A percentile compares a stretch with the other conserved stretches of the same genome.
Evolutionary conservation across 257 asterid species (phyloP).

Genomic region (Solanum okadae): DNA sequence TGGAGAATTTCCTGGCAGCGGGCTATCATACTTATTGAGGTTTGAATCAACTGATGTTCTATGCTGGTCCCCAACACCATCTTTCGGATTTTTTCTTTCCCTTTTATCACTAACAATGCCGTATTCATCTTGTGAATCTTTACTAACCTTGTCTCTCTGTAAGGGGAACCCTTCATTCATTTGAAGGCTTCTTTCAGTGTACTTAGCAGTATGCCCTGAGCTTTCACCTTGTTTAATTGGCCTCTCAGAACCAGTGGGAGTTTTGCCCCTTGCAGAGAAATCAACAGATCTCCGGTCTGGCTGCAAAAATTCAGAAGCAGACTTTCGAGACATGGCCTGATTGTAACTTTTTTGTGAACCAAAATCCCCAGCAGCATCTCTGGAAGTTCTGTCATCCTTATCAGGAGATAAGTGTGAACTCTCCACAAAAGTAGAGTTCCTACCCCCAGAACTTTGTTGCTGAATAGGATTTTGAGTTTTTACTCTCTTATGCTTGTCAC

Average conservation of each 20-base stretch:
- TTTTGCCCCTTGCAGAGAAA: slow-evolving; percentile 27
- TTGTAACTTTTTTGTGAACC: slow-evolving; percentile 28
- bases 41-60: slow-evolving; percentile 25
- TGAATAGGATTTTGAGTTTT: slow-evolving; percentile 39
- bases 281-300: slow-evolving; percentile 37
- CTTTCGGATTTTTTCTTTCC: slow-evolving; percentile 23
- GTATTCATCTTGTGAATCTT: slow-evolving; percentile 32
- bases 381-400: slow-evolving; percentile 22
- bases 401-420: slow-evolving; percentile 55
- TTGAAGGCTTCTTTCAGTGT: slow-evolving; percentile 41
- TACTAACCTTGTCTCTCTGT: slow-evolving; percentile 28
- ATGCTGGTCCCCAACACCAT: slow-evolving; percentile 38
- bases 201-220: slow-evolving; percentile 32
- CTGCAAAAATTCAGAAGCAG: slow-evolving; percentile 42
- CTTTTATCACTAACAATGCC: slow-evolving; percentile 26
- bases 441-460: slow-evolving; percentile 34
- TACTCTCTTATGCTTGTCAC: slow-evolving; percentile 36
- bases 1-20: slow-evolving; percentile 28
- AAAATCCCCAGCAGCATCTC: slow-evolving; percentile 31
- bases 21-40: slow-evolving; percentile 33
- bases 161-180: slow-evolving; percentile 27
- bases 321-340: slow-evolving; percentile 28
- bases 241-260: slow-evolving; percentile 36
- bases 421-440: slow-evolving; percentile 40
- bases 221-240: slow-evolving; percentile 40